phyloP scores from a whole-genome alignment of 306 rosid genomes.

The Lablab purpureus region DNA sequence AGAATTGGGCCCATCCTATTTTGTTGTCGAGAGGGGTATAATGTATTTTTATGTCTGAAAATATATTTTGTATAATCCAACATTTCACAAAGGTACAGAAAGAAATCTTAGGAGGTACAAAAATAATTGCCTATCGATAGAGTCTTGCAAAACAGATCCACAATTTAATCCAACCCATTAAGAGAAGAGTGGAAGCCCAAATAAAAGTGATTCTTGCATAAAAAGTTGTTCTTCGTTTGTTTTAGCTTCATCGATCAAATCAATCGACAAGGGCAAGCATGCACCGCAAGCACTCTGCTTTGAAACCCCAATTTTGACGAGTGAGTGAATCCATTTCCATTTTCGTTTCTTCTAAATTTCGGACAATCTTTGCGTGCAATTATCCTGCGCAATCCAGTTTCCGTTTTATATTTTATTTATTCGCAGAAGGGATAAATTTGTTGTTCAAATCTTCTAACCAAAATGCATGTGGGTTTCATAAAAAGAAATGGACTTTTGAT shows the following conservation, averaged over 20 bases:
- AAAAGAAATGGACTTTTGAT: neutral
- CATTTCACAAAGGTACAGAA: too few species aligned
- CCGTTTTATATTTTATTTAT: neutral
- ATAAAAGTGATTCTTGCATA: neutral
- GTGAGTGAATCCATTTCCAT: conserved; percentile 17
- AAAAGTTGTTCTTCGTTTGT: neutral
- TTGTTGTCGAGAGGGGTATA: too few species aligned
- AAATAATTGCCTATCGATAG: too few species aligned
- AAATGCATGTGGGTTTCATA: conserved; percentile 19
- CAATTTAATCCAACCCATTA: neutral
- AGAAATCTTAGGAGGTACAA: too few species aligned
- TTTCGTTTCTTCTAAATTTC: neutral
- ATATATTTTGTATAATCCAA: too few species aligned
- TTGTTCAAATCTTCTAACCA: neutral
- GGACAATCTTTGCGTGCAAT: conserved; percentile 9
- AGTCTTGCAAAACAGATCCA: too few species aligned
- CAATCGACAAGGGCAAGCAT: neutral
- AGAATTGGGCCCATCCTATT: too few species aligned
- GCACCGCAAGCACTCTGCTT: neutral
- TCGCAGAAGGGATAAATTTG: neutral
- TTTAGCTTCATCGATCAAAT: neutral
- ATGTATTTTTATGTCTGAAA: too few species aligned
- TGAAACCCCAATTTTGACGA: conserved; percentile 12
- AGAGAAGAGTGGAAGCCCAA: neutral
- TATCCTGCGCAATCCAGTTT: neutral